Percentiles rank a stretch among this genome's conserved stretches.
Evolutionary conservation across 352 stramenopile species (phyloP).

Genomic region (Thalassiosira pacifica): DNA sequence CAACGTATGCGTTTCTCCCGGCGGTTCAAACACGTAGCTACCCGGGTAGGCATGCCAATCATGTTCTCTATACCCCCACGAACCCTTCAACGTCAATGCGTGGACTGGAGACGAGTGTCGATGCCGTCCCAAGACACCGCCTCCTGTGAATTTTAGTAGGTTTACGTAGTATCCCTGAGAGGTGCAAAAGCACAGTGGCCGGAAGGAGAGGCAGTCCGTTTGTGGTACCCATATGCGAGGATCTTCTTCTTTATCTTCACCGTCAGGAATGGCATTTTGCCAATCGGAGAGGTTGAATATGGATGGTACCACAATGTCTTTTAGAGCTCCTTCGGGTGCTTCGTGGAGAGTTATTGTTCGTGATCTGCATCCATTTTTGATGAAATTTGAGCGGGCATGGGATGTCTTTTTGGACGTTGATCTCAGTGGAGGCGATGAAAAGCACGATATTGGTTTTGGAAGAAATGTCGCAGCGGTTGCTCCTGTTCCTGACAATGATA

Average conservation of each 20-base stretch:
- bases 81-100: constrained; percentile 74
- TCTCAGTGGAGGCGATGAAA: background rate
- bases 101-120: constrained; percentile 79
- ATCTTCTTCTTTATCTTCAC: constrained; percentile 62
- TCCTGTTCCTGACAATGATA: too few species aligned
- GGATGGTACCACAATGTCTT: constrained; percentile 77
- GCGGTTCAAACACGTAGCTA: constrained; percentile 82
- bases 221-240: constrained; percentile 79
- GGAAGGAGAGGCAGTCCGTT: constrained; percentile 78
- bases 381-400: background rate
- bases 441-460: background rate
- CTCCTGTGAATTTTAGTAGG: constrained; percentile 75
- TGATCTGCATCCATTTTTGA: background rate
- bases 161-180: constrained; percentile 84
- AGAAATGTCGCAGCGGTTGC: background rate
- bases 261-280: constrained; percentile 21
- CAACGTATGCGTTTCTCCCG: constrained; percentile 81
- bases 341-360: background rate
- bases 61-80: constrained; percentile 81
- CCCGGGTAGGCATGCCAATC: constrained; percentile 74
- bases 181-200: constrained; percentile 79
- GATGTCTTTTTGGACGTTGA: background rate
- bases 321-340: constrained; percentile 68
- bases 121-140: constrained; percentile 77
- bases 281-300: constrained; percentile 52